Base-by-base conservation (phyloP, 805 yeast genomes). In the Metschnikowia gelsemii region DNA sequence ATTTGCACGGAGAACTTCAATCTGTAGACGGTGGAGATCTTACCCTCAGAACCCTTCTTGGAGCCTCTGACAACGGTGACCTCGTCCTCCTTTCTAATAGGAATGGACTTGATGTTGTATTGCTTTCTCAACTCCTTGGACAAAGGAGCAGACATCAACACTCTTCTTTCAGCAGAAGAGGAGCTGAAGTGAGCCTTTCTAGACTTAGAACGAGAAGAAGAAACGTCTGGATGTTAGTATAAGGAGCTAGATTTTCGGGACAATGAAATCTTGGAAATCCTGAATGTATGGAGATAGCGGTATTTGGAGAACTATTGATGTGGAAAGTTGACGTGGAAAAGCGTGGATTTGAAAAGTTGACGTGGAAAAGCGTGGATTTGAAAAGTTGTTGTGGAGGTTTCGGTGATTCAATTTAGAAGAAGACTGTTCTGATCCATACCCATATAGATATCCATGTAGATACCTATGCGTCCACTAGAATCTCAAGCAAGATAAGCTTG, bases 161-260 rank as follows among this genome's bases (percentile, higher is more conserved):
- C 78, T 79, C 98, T 87, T 79, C 97, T 87, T 68, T 78, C 87
- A 61, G 91, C 84, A 58, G 99, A 91, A 67, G 98, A 95, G 62
- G 99, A 95, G 66, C 79, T 79, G 91, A 93, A 93, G 85, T 93
- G 87, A 75, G 98, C 98, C 87, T 93, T 93, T 87, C 99, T 90
- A 75, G 97, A 81, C 85, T 93, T 93, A 76, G 95, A 86, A 82
- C 99, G 93, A 72, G 96, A 90, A 73, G 95, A 84, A 67, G 99
- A 89, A 75, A 93, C 98, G 96, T 93, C 96, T 86, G 58, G 18
- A 28, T 52, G 71, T 67, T 66, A 65, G 71, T 66, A 63, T 36
- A 23, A 17, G 11, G 16, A 26, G 31, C 6, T 8, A 5, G 20
- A 28, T 28, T n/a, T n/a, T n/a, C n/a, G n/a, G n/a, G n/a, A n/a